Conservation (phyloP, 441 rosid genomes). For the Syzygium syzygioides region DNA sequence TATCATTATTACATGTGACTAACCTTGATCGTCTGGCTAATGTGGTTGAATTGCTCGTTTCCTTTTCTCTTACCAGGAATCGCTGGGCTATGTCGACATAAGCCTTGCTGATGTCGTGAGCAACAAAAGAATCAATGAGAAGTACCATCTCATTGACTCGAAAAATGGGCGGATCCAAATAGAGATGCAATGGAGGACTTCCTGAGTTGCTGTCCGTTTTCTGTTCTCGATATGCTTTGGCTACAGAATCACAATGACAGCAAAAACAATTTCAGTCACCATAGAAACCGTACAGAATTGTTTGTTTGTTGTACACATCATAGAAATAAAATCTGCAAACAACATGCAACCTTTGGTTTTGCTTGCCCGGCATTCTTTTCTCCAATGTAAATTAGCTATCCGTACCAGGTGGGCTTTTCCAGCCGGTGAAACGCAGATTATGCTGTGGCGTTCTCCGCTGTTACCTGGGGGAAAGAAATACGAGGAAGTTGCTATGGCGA, state of each 20-base stretch:
- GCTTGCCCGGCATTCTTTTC: not conserved
- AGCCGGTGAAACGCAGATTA: not conserved
- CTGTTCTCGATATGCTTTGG: not conserved
- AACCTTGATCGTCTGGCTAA: not conserved
- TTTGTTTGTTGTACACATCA: not conserved
- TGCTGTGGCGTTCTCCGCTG: not conserved
- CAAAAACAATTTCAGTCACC: not conserved
- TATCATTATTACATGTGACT: not conserved
- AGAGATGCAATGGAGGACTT: conserved; percentile 86
- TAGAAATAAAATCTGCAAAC: not conserved
- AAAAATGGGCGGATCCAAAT: conserved; percentile 78
- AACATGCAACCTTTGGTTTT: not conserved
- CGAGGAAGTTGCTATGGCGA: not conserved
- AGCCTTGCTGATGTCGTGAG: conserved; percentile 66
- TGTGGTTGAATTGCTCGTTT: not conserved
- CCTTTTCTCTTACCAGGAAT: conserved; percentile 44
- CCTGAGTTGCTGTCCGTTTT: conserved; percentile 6
- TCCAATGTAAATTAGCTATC: not conserved
- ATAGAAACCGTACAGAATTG: not conserved
- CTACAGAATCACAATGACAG: not conserved
- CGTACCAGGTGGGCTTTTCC: not conserved
- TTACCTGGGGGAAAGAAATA: not conserved
- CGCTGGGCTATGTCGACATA: conserved; percentile 68
- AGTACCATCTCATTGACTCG: conserved; percentile 86
- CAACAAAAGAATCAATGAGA: conserved; percentile 86